phyloP scores from a whole-genome alignment of 129 eudicot genomes.

The Flaveria sonorensis region DNA sequence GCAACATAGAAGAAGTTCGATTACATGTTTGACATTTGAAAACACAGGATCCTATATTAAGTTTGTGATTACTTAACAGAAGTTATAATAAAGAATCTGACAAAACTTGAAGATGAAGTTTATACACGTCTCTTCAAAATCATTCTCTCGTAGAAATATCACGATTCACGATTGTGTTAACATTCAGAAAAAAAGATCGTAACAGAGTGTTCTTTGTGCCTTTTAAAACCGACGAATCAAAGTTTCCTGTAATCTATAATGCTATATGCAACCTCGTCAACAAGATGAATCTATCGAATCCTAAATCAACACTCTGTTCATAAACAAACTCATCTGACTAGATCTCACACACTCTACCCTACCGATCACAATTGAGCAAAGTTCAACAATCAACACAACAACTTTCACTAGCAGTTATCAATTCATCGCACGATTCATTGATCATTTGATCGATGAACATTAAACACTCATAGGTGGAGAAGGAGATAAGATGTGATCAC shows the following conservation, averaged over 20 bases:
- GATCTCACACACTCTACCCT: slow-evolving; percentile 1
- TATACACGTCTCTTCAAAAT: neutral
- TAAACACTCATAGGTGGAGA: neutral
- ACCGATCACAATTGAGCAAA: neutral
- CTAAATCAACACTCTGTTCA: no score
- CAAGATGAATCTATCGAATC: neutral
- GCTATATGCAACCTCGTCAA: neutral
- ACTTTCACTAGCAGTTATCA: neutral
- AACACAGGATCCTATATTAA: neutral
- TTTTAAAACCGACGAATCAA: neutral
- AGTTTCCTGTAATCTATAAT: neutral
- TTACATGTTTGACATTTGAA: neutral
- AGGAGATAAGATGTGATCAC: slow-evolving; percentile 19
- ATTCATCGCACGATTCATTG: neutral
- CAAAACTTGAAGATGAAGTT: neutral
- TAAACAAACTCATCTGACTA: neutral
- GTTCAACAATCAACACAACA: neutral
- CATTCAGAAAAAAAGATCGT: neutral
- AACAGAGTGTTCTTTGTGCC: neutral
- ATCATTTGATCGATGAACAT: neutral
- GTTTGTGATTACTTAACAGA: no score
- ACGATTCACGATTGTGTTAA: neutral
- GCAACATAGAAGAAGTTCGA: neutral
- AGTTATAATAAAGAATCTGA: no score
- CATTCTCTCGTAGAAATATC: neutral